phyloP scores from a whole-genome alignment of 208 protist genomes.

The Acanthamoeba castellanii region DNA sequence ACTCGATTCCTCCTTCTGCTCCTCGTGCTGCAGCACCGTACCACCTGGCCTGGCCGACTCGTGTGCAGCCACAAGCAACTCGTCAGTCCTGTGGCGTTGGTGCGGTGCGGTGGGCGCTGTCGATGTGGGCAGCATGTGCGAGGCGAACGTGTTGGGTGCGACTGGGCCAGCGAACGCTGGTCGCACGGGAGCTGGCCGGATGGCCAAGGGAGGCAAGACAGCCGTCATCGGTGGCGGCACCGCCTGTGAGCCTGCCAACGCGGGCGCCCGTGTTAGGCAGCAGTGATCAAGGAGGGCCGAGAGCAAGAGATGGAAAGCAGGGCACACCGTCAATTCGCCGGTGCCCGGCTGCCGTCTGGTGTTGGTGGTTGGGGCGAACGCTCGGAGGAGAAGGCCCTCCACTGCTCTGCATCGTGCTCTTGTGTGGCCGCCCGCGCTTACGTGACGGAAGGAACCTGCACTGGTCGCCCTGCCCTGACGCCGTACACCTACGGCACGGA shows the following conservation, averaged over 20 bases:
- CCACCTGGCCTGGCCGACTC: no score
- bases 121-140: neutral
- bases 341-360: neutral
- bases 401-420: neutral
- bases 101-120: neutral
- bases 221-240: neutral
- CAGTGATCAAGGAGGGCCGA: neutral
- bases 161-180: neutral
- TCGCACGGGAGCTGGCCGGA: neutral
- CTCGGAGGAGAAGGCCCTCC: neutral
- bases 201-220: neutral
- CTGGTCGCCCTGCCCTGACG: neutral
- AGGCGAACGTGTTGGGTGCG: no score
- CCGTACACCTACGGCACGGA: neutral
- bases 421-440: constrained; percentile 25
- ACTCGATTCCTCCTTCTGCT: neutral
- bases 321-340: neutral
- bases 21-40: neutral
- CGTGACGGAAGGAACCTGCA: constrained; percentile 43
- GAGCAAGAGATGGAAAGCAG: neutral
- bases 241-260: neutral
- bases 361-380: neutral
- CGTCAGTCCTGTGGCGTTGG: neutral
- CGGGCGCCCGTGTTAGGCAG: no score
- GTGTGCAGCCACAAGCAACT: no score